phyloP scores from a whole-genome alignment of 768 basidiomycete species.

The Tylopilus vinaceipallidus region DNA sequence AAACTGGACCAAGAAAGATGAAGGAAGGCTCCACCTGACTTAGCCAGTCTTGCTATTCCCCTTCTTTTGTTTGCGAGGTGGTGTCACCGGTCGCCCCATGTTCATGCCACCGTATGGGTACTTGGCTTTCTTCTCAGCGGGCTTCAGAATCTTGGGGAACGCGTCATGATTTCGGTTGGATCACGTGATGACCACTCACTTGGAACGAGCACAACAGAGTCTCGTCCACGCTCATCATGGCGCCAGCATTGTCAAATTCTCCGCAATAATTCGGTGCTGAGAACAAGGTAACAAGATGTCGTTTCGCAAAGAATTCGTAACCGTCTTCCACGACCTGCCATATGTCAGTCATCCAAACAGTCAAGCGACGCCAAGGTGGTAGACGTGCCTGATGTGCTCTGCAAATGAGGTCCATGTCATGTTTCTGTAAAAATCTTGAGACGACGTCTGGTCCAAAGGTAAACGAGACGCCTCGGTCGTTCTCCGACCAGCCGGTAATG shows the following conservation, averaged over 20 bases:
- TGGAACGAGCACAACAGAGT: conserved; percentile 98
- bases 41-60: conserved; percentile 75
- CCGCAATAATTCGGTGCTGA: conserved; percentile 95
- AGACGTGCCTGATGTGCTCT: conserved; percentile 89
- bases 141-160: conserved; percentile 82
- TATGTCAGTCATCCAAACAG: conserved; percentile 1
- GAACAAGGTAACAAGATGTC: conserved; percentile 95
- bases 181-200: conserved; percentile 47
- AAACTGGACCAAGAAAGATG: conserved; percentile 27
- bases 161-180: not conserved
- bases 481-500: conserved; percentile 99
- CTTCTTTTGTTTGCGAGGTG: conserved; percentile 97
- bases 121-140: conserved; percentile 98
- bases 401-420: conserved; percentile 99
- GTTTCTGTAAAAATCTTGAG: conserved; percentile 96
- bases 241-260: conserved; percentile 98
- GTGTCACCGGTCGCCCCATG: conserved; percentile 86
- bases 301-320: conserved; percentile 98
- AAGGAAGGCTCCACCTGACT: conserved; percentile 27
- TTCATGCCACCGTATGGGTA: conserved; percentile 87
- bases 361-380: not conserved
- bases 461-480: conserved; percentile 98
- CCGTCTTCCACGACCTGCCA: conserved; percentile 94
- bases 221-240: conserved; percentile 99
- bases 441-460: conserved; percentile 99